Conservation (phyloP, 2,329 filamentous ascomycete species). For the Fusarium cicatricum region DNA sequence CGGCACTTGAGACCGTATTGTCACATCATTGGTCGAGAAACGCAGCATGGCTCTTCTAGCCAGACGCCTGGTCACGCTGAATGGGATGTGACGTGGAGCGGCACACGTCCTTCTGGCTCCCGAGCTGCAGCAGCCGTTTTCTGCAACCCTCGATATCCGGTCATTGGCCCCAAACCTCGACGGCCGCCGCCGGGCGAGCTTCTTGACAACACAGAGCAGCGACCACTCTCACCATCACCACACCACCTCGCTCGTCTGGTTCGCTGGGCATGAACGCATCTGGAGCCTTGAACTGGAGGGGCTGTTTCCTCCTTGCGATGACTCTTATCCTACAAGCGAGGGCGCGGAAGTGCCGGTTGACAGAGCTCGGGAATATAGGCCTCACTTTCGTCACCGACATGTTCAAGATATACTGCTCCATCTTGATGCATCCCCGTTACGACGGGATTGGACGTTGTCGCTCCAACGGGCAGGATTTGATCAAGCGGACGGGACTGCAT, state of each 20-base stretch:
- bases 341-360: constrained; percentile 12
- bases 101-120: constrained; percentile 33
- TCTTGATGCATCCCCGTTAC: constrained; percentile 31
- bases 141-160: constrained; percentile 15
- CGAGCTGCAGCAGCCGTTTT: constrained; percentile 31
- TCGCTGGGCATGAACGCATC: constrained; percentile 42
- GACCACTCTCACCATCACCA: constrained; percentile 17
- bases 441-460: constrained; percentile 28
- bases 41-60: constrained; percentile 9
- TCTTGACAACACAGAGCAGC: constrained; percentile 35
- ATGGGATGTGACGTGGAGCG: constrained; percentile 35
- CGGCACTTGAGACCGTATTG: constrained; percentile 15
- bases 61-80: constrained; percentile 17
- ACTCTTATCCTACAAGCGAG: constrained; percentile 28
- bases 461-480: constrained; percentile 17
- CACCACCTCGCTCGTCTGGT: constrained; percentile 12
- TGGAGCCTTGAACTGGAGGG: constrained; percentile 39
- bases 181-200: constrained; percentile 26
- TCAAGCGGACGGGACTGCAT: neutral
- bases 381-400: constrained; percentile 38
- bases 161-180: constrained; percentile 22
- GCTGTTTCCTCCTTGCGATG: constrained; percentile 21
- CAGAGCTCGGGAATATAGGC: constrained; percentile 11
- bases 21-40: constrained; percentile 25
- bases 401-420: constrained; percentile 33